A percentile compares a stretch with the other conserved stretches of the same genome.
Evolutionary conservation across 345 rosid species (phyloP).

Genomic region (Pistacia vera): DNA sequence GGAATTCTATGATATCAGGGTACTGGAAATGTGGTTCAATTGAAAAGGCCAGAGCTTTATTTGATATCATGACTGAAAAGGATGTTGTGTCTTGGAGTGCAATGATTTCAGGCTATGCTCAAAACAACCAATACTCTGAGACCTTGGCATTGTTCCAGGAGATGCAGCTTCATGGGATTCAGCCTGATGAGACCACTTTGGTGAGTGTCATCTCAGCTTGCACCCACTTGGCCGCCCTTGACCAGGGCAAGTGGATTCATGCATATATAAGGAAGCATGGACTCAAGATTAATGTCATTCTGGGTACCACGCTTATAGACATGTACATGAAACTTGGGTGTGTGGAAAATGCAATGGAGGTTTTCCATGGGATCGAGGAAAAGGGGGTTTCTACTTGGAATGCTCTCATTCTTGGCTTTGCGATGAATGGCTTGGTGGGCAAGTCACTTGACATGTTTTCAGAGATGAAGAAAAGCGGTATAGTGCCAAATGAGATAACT

Average conservation of each 20-base stretch:
- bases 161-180: slow-evolving; percentile 45
- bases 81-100: slow-evolving; percentile 60
- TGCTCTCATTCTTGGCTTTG: slow-evolving; percentile 54
- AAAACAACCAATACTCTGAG: slow-evolving; percentile 41
- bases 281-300: slow-evolving; percentile 43
- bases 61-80: slow-evolving; percentile 49
- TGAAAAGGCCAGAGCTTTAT: slow-evolving; percentile 50
- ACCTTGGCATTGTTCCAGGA: slow-evolving; percentile 46
- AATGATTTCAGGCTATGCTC: slow-evolving; percentile 59
- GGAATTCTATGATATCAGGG: slow-evolving; percentile 71
- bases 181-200: slow-evolving; percentile 51
- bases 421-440: slow-evolving; percentile 52
- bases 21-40: slow-evolving; percentile 44
- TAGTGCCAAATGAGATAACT: slow-evolving; percentile 51
- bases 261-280: slow-evolving; percentile 46
- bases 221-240: slow-evolving; percentile 53
- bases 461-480: slow-evolving; percentile 48
- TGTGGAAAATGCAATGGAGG: slow-evolving; percentile 49
- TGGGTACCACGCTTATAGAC: slow-evolving; percentile 56
- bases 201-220: slow-evolving; percentile 59
- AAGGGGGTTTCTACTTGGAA: slow-evolving; percentile 66
- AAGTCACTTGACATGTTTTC: slow-evolving; percentile 46
- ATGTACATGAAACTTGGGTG: slow-evolving; percentile 69
- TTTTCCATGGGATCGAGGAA: slow-evolving; percentile 45
- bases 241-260: slow-evolving; percentile 61